Evolutionary conservation across 2,329 filamentous ascomycete genomes (phyloP).

Genomic region (Elsinoe perseae): DNA sequence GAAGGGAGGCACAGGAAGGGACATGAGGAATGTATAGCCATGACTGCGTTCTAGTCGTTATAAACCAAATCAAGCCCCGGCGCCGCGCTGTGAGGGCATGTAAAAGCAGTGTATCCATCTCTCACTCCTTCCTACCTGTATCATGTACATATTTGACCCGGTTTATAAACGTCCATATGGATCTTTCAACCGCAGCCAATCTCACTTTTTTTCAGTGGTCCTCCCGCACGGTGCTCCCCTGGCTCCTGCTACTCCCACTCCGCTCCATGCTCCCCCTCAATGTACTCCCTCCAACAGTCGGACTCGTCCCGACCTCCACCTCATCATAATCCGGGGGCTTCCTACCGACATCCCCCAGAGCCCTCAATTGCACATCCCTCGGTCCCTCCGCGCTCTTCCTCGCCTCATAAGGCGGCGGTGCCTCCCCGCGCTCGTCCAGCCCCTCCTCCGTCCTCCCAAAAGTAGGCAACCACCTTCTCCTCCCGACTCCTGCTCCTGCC

Average conservation of each 20-base stretch:
- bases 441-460: conserved; percentile 44
- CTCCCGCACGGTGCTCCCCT: background rate
- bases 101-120: background rate
- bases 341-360: conserved; percentile 1
- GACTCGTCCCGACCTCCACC: conserved; percentile 12
- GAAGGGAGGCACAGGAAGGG: background rate
- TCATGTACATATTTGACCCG: background rate
- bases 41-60: conserved; percentile 11
- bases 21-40: conserved; percentile 5
- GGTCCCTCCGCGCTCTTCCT: conserved; percentile 25
- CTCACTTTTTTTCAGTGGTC: too few species aligned
- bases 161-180: background rate
- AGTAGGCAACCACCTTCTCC: conserved; percentile 21
- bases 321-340: conserved; percentile 38
- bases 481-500: conserved; percentile 15
- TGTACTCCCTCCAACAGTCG: conserved; percentile 5
- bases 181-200: too few species aligned
- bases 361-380: conserved; percentile 14
- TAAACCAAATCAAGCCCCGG: background rate
- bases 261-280: background rate
- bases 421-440: conserved; percentile 56
- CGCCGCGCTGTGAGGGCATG: conserved; percentile 1
- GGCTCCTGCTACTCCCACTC: conserved; percentile 12
- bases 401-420: conserved; percentile 54
- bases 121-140: background rate